Conservation (phyloP, 352 stramenopile genomes). For the Pythium phragmiticola region DNA sequence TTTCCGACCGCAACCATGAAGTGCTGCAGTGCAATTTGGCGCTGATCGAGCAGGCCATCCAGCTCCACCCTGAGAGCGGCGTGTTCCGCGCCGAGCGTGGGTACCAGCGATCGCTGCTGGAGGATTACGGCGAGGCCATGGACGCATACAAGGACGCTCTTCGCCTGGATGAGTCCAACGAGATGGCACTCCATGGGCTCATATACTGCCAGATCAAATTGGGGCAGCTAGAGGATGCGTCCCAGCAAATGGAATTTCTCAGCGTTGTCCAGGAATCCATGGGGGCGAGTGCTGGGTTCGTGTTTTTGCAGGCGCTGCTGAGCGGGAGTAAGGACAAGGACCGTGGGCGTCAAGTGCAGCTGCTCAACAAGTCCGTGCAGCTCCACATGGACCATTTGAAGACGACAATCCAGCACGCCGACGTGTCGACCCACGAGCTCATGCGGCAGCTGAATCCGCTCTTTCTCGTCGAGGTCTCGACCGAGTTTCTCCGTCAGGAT, state of each 20-base stretch:
- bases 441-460: constrained; percentile 85
- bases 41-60: constrained; percentile 68
- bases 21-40: constrained; percentile 70
- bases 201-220: constrained; percentile 93
- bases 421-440: constrained; percentile 70
- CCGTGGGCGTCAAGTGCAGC: constrained; percentile 56
- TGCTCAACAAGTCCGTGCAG: constrained; percentile 76
- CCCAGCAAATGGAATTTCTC: constrained; percentile 92
- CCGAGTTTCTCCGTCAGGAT: constrained; percentile 72
- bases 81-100: constrained; percentile 70
- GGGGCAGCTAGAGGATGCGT: constrained; percentile 85
- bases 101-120: constrained; percentile 74
- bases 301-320: constrained; percentile 86
- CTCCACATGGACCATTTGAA: constrained; percentile 86
- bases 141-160: constrained; percentile 86
- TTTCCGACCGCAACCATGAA: constrained; percentile 64
- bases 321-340: constrained; percentile 79
- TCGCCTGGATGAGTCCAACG: constrained; percentile 86
- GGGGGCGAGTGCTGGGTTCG: constrained; percentile 69
- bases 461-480: constrained; percentile 87
- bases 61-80: constrained; percentile 57
- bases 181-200: constrained; percentile 84
- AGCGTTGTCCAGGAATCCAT: constrained; percentile 89
- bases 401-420: constrained; percentile 47
- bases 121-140: constrained; percentile 77